These are phyloP conservation scores for Phytophthora megakarya DNA, from an alignment of 352 stramenopile species.

Conservation along the genomic window DNA sequence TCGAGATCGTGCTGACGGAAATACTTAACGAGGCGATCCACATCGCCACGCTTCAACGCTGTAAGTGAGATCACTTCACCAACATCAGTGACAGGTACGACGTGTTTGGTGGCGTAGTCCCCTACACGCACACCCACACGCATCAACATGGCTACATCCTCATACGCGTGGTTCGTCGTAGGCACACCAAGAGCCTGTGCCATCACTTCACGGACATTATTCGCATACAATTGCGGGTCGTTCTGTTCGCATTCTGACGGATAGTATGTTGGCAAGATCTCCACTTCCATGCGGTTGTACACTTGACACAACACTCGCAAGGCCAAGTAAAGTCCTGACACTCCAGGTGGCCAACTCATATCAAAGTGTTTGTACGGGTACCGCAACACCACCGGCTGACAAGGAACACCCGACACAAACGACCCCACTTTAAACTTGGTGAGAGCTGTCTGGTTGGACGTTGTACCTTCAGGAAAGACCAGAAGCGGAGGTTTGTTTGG, in stretches of 20 bases:
- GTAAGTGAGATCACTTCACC: slow-evolving; percentile 59
- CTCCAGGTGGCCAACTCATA: slow-evolving; percentile 66
- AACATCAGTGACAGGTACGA: slow-evolving; percentile 63
- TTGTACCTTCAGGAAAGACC: slow-evolving; percentile 78
- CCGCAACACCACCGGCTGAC: slow-evolving; percentile 60
- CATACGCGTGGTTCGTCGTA: slow-evolving; percentile 78
- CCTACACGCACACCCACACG: slow-evolving; percentile 56
- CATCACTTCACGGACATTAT: slow-evolving; percentile 66
- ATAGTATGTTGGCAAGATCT: slow-evolving; percentile 61
- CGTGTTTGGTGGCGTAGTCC: slow-evolving; percentile 59
- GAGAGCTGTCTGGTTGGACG: slow-evolving; percentile 67
- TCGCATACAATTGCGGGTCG: slow-evolving; percentile 57
- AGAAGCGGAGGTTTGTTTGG: slow-evolving; percentile 57
- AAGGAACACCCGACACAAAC: slow-evolving; percentile 62
- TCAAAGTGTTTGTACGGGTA: slow-evolving; percentile 80
- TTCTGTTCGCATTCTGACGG: slow-evolving; percentile 46
- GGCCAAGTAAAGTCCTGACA: slow-evolving; percentile 58
- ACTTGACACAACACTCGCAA: slow-evolving; percentile 74
- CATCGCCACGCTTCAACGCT: slow-evolving; percentile 44
- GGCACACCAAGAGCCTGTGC: slow-evolving; percentile 47
- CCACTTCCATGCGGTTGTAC: slow-evolving; percentile 66
- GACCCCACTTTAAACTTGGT: slow-evolving; percentile 81
- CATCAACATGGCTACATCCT: slow-evolving; percentile 70
- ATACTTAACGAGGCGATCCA: slow-evolving; percentile 59
- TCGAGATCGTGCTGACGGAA: slow-evolving; percentile 62